Evolutionary conservation across 192 early-diverging fungal genomes (phyloP), one percentile per base, ranked within the genome.

Genomic region (Coemansia sp.): DNA sequence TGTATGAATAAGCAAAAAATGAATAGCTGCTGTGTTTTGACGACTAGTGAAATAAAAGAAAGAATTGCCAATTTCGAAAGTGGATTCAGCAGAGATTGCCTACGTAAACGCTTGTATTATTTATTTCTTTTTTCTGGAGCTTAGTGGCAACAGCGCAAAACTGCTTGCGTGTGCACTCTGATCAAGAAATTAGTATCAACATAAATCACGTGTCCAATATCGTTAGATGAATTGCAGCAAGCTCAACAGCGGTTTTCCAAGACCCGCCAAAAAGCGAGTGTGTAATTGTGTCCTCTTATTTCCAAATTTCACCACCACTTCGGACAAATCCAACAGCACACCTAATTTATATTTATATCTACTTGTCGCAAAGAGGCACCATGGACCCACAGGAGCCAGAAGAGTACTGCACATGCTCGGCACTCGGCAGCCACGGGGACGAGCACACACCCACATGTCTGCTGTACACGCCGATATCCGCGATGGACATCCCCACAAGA

Each of bases 391-490:
- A 51, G 41, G 71, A 74, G 64, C 53, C 70, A 8, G 76, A 78
- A 45, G 73, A 72, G 65, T 74, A 79, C 51, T 84, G 83, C 59
- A 80, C 83, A 15, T 84, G 83, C 51, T 72, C 76, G 8, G 75
- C 76, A 37, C 64, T 77, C 57, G 61, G 71, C 18, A 72, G 56
- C 68, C 34, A 68, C 51, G 38, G 55, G 36, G 71, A 72, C 55
- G 78, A 80, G 39, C 83, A 84, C 70, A 72, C 75, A 7, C 83
- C 83, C 15, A 79, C 74, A 8, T 84, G 83, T 38, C 63, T 75
- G 54, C 72, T 79, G 11, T 84, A 84, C 58, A 79, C 76, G 38
- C 83, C 83, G 8, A 73, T 80, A 68, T 79, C 76, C 22, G 71
- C 74, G 7, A 68, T 77, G 68, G 78, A 80, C 51, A 74, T 77